A percentile compares a stretch with the other conserved stretches of the same genome.
Evolutionary conservation across 2,329 filamentous ascomycete species (phyloP).

Genomic region (Raffaelea arxii): DNA sequence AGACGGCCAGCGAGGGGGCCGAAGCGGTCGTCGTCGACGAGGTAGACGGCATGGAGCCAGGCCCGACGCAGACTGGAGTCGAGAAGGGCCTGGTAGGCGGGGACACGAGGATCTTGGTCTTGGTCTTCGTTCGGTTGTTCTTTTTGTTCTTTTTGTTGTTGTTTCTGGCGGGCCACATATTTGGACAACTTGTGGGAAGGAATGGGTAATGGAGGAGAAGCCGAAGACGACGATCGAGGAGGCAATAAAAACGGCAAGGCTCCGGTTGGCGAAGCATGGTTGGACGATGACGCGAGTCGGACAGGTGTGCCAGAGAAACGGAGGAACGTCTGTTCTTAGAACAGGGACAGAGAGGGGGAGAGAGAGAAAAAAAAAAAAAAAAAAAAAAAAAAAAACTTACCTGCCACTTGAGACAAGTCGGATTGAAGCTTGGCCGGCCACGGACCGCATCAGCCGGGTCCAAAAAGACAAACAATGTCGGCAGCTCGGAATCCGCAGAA

Average conservation of each 20-base stretch:
- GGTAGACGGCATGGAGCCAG: conserved; percentile 81
- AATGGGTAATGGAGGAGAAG: conserved; percentile 14
- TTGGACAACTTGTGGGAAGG: conserved; percentile 15
- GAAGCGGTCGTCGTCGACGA: conserved; percentile 40
- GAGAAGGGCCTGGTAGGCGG: conserved; percentile 70
- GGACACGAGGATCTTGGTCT: conserved; percentile 35
- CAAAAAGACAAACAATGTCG: conserved; percentile 69
- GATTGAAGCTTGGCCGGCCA: conserved; percentile 74
- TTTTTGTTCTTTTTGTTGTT: neutral
- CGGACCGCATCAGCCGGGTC: conserved; percentile 48
- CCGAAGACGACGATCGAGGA: conserved; percentile 14
- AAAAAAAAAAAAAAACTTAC: too few species aligned
- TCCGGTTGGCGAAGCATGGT: conserved; percentile 86
- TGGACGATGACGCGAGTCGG: conserved; percentile 62
- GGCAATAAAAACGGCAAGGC: conserved; percentile 81
- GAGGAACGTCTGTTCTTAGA: conserved; percentile 80
- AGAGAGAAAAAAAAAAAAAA: neutral
- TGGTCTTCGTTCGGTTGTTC: neutral
- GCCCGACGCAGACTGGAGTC: conserved; percentile 72
- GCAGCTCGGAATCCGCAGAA: conserved; percentile 17
- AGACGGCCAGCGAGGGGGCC: conserved; percentile 57
- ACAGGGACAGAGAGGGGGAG: conserved; percentile 2
- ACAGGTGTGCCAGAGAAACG: conserved; percentile 65
- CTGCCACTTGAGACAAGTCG: conserved; percentile 94
- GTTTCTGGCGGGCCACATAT: conserved; percentile 9